phyloP scores from a whole-genome alignment of 805 yeast genomes.

The Wickerhamomyces xylosicus region DNA sequence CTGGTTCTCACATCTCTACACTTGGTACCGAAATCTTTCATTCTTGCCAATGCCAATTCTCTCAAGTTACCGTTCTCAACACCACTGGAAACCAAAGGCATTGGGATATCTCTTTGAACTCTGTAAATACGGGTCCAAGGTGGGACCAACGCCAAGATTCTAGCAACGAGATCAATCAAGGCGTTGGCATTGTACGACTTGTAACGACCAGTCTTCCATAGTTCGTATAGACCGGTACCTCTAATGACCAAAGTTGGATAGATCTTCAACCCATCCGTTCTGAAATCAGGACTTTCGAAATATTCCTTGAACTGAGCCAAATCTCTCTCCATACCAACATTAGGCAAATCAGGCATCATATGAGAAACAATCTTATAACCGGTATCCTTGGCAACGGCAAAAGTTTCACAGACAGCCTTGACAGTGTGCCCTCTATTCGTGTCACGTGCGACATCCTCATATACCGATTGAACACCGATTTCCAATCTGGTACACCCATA shows the following conservation, averaged over 20 bases:
- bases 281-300: conserved; percentile 91
- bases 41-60: conserved; percentile 90
- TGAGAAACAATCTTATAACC: conserved; percentile 97
- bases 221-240: conserved; percentile 94
- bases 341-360: conserved; percentile 99
- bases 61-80: conserved; percentile 96
- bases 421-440: conserved; percentile 98
- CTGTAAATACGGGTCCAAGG: conserved; percentile 99
- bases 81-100: conserved; percentile 97
- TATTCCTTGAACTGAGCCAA: conserved; percentile 92
- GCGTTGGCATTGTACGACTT: conserved; percentile 93
- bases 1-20: conserved; percentile 96
- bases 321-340: conserved; percentile 98
- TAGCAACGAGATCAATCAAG: conserved; percentile 86
- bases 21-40: conserved; percentile 95
- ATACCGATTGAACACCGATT: conserved; percentile 94
- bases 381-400: conserved; percentile 93
- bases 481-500: conserved; percentile 97
- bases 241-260: conserved; percentile 95
- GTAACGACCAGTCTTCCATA: conserved; percentile 94
- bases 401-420: conserved; percentile 90
- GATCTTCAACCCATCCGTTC: conserved; percentile 93
- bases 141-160: conserved; percentile 92
- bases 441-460: conserved; percentile 97
- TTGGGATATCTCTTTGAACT: conserved; percentile 97